These are phyloP conservation scores for Aspergillus sergii DNA, from an alignment of 2,329 filamentous ascomycete species.

Conservation along the genomic window DNA sequence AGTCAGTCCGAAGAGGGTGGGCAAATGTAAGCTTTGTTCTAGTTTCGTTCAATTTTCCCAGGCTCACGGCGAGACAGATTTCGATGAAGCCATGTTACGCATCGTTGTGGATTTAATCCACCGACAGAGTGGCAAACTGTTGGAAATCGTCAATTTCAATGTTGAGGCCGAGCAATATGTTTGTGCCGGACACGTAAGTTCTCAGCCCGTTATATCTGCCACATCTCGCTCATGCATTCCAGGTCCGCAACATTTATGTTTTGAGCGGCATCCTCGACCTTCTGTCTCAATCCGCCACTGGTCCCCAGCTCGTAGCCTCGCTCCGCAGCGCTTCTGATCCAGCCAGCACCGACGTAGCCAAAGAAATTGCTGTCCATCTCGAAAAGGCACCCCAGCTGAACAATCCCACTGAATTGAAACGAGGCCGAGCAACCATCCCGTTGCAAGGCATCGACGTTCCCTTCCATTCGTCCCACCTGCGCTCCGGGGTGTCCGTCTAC, in stretches of 20 bases:
- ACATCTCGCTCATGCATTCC: background rate
- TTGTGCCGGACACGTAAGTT: constrained; percentile 60
- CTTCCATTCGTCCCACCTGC: background rate
- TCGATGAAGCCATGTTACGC: background rate
- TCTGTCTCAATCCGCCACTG: background rate
- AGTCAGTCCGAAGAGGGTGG: constrained; percentile 97
- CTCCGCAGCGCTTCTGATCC: background rate
- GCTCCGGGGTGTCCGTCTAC: background rate
- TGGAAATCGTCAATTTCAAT: constrained; percentile 98
- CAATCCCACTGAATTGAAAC: background rate
- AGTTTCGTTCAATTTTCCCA: background rate
- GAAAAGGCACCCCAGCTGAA: background rate
- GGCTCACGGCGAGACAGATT: background rate
- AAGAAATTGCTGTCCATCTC: background rate
- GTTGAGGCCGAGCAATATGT: constrained; percentile 72
- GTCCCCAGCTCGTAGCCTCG: background rate
- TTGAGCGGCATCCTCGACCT: background rate
- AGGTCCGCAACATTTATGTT: background rate
- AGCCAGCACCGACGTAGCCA: background rate
- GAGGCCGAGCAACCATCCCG: background rate
- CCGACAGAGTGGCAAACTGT: constrained; percentile 85
- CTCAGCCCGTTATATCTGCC: constrained; percentile 46
- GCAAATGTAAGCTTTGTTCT: constrained; percentile 60
- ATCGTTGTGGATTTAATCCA: background rate
- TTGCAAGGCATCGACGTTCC: background rate